Evolutionary conservation across 305 asterid species (phyloP).

Genomic region (Solanum hybrid): DNA sequence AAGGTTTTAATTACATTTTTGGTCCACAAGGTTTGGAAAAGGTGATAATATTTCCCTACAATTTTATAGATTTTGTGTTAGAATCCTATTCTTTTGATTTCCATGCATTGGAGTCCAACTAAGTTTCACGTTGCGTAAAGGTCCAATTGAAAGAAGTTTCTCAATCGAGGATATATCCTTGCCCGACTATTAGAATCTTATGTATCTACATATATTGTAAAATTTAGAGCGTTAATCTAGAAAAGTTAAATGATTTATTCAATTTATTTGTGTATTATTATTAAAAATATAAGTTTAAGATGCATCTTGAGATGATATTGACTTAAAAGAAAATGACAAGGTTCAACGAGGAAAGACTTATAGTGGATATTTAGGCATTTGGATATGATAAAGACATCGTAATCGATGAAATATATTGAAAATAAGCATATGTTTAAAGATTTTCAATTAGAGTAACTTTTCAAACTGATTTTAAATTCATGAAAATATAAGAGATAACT

Average conservation of each 20-base stretch:
- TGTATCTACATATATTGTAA: too few relatives aligned
- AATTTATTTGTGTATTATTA: neutral
- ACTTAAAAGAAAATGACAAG: too few relatives aligned
- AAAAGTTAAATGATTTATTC: neutral
- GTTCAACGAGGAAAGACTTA: too few relatives aligned
- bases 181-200: neutral
- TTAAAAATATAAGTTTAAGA: neutral
- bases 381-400: too few relatives aligned
- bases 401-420: too few relatives aligned
- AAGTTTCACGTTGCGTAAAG: neutral
- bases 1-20: neutral
- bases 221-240: neutral
- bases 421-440: too few relatives aligned
- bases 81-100: neutral
- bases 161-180: neutral
- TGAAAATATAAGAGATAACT: neutral
- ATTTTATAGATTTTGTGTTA: neutral
- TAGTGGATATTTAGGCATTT: too few relatives aligned
- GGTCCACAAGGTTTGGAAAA: neutral
- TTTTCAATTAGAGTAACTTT: neutral
- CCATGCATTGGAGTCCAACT: neutral
- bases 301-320: neutral
- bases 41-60: neutral
- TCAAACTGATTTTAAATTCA: fast-evolving
- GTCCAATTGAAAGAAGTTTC: too few relatives aligned